Conservation (phyloP, 257 asterid genomes). For the Sherardia arvensis region DNA sequence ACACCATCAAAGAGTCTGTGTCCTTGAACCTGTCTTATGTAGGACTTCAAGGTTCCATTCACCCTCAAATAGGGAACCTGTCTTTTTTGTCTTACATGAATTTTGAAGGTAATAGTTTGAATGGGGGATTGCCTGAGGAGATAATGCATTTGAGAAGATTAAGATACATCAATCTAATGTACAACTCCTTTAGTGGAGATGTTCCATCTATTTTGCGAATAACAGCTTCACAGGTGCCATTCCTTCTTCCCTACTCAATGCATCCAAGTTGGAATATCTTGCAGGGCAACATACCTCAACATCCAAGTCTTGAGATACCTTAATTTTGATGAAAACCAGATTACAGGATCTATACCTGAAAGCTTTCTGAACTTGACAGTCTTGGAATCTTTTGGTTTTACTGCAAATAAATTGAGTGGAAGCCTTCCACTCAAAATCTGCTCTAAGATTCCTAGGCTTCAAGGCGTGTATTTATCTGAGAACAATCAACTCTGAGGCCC, state of each 20-base stretch:
- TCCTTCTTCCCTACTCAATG: constrained; percentile 15
- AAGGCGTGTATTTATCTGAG: not conserved
- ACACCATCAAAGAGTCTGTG: not conserved
- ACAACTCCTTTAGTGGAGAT: constrained; percentile 17
- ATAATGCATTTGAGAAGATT: constrained; percentile 5
- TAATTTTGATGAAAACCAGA: constrained; percentile 1
- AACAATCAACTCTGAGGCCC: constrained; percentile 7
- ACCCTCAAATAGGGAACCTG: constrained; percentile 9
- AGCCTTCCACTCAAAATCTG: constrained; percentile 13
- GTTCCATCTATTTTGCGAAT: constrained; percentile 8
- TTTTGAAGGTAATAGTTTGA: constrained; percentile 16
- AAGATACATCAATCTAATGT: constrained; percentile 1
- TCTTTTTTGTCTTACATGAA: constrained; percentile 19
- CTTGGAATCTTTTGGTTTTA: not conserved
- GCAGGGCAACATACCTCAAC: constrained; percentile 11
- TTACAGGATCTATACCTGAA: constrained; percentile 15
- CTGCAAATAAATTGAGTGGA: constrained; percentile 13
- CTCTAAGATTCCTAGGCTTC: constrained; percentile 10
- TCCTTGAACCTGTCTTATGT: not conserved
- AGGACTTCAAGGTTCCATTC: not conserved
- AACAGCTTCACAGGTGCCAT: constrained; percentile 16
- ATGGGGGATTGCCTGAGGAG: constrained; percentile 15
- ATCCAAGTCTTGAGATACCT: not conserved
- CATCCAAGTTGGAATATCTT: not conserved
- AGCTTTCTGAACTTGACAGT: constrained; percentile 14